Conservation (phyloP, 768 basidiomycete species). For the Exsudoporus frostii region DNA sequence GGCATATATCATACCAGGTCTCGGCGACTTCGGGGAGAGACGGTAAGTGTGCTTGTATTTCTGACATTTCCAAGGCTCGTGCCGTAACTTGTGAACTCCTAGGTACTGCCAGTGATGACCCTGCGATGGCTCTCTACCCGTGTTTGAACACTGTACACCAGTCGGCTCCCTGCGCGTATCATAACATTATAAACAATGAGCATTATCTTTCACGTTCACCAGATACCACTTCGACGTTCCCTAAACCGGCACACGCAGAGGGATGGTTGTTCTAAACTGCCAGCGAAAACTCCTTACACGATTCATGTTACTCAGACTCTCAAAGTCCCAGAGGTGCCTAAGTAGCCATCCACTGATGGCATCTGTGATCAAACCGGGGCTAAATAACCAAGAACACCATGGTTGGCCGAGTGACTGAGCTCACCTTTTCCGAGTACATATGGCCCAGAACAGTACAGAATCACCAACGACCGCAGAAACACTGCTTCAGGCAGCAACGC, state of each 20-base stretch:
- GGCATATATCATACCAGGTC: conserved; percentile 86
- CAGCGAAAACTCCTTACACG: background rate
- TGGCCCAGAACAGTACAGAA: conserved; percentile 15
- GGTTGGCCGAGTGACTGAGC: background rate
- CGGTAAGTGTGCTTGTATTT: conserved; percentile 43
- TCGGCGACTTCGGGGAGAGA: conserved; percentile 97
- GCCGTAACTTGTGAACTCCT: background rate
- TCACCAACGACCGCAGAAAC: conserved; percentile 11
- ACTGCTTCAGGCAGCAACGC: conserved; percentile 8
- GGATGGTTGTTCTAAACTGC: background rate
- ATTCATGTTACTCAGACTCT: background rate
- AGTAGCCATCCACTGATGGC: conserved; percentile 9
- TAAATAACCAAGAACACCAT: background rate
- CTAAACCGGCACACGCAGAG: background rate
- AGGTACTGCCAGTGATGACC: conserved; percentile 24
- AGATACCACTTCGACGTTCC: background rate
- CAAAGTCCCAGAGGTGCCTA: background rate
- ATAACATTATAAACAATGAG: background rate
- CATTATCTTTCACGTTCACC: background rate
- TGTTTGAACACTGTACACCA: background rate
- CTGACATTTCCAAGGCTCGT: background rate
- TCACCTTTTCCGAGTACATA: conserved; percentile 13
- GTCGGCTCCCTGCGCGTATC: background rate
- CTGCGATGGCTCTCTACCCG: background rate
- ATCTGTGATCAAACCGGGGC: conserved; percentile 1